Base-by-base conservation (phyloP, 441 rosid species). In the Raphanus hybrid region DNA sequence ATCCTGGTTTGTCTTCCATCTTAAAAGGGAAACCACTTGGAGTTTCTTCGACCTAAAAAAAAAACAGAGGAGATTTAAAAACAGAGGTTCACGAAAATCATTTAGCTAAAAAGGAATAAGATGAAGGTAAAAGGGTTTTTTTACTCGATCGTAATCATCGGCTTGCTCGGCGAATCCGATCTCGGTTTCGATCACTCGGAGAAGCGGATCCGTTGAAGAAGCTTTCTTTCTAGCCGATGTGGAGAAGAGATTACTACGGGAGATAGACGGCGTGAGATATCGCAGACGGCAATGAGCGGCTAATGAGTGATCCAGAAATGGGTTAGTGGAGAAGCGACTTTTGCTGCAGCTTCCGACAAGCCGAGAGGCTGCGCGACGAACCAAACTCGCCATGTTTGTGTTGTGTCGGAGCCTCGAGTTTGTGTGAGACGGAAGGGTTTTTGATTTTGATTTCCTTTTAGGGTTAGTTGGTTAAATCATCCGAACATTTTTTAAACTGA, bases 1-100 rank as follows among this genome's bases (percentile, higher is more conserved):
- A 79, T 60, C 98, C 98, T 1, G 87, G 86, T 62, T 75, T 82
- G 67, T 95, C 98, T 69, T 89, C 91, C 71, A 95, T 84, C 72
- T 87, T 79, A 78, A 92, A 91, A 48, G 96, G 97, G 72, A 92
- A 89, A 8, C 85, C 91, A 78, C 67, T 68, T 3, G 93, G 96
- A 50, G 82, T 48, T 69, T 82, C 91, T 62, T 87, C 91, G 50
- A 80, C 85, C 99, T 95, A 29, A 5, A 34, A 34, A 52, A 67
- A 14, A 73, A 78, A 35, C 73, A 74, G 71, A 69, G 65, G 73
- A 69, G 35, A 45, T 71, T 14, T 6, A 12, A 45, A 65, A 11
- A 70, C 9, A 43, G 26, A 23, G 26, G 26, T 23, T 23, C 26
- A 23, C 26, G 26, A 1, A 20, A 23, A 23, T 23, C 26, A 23